phyloP scores from a whole-genome alignment of 192 early-diverging fungal species.

The Rhizoclosmatium sp. region DNA sequence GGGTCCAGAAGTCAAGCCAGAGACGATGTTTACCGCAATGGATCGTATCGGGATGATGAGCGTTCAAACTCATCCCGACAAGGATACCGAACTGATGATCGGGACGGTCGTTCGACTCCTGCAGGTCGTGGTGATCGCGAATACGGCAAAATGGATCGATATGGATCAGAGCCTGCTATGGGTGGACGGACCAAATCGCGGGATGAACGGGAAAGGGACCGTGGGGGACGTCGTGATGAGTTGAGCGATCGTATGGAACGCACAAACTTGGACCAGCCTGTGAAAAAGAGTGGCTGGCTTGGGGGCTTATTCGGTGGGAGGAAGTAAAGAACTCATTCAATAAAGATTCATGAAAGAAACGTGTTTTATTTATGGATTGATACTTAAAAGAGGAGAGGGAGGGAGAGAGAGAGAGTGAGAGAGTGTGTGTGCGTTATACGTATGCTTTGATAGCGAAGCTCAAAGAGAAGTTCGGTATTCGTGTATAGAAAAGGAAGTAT shows the following conservation, averaged over 20 bases:
- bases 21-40: background rate
- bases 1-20: conserved; percentile 1
- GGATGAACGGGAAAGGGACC: conserved; percentile 5
- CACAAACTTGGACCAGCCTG: conserved; percentile 2
- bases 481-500: no score
- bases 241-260: conserved; percentile 17
- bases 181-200: conserved; percentile 4
- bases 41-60: conserved; percentile 11
- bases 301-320: background rate
- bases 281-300: conserved; percentile 42
- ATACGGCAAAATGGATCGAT: background rate
- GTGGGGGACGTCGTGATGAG: conserved; percentile 17
- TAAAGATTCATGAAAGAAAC: no score
- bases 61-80: background rate
- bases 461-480: no score
- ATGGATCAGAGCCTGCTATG: background rate
- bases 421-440: no score
- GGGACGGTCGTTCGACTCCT: background rate
- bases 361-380: no score
- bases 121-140: background rate
- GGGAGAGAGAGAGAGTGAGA: no score
- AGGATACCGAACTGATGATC: background rate
- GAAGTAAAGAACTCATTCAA: no score
- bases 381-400: no score
- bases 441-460: no score